These are phyloP conservation scores for Lantana camara DNA, from an alignment of 257 asterid species.

Conservation along the genomic window DNA sequence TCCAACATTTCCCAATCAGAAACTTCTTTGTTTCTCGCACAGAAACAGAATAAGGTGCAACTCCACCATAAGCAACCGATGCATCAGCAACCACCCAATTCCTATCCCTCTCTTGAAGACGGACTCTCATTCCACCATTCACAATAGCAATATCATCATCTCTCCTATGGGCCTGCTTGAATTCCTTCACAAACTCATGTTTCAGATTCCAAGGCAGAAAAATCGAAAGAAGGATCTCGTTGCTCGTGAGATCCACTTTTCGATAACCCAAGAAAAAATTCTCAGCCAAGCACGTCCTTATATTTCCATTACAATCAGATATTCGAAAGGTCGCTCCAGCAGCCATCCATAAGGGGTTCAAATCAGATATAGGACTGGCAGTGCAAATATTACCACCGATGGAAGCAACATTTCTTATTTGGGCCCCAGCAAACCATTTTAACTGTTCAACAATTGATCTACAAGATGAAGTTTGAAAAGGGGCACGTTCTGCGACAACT, in stretches of 20 bases:
- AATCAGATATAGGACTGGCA: conserved; percentile 97
- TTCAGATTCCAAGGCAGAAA: conserved; percentile 81
- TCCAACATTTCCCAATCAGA: conserved; percentile 78
- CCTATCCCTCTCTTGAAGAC: conserved; percentile 56
- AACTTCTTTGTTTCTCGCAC: conserved; percentile 57
- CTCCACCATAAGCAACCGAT: conserved; percentile 83
- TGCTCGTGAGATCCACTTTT: conserved; percentile 71
- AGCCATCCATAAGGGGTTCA: conserved; percentile 97
- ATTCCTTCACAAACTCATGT: conserved; percentile 80
- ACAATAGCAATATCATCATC: conserved; percentile 98
- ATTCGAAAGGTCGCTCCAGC: conserved; percentile 69
- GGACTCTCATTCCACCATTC: conserved; percentile 89
- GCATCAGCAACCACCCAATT: conserved; percentile 82
- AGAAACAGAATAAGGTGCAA: conserved; percentile 78
- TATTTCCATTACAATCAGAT: conserved; percentile 64
- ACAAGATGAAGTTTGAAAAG: conserved; percentile 77
- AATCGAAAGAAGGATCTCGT: conserved; percentile 77
- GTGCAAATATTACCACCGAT: conserved; percentile 97
- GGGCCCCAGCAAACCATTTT: conserved; percentile 97
- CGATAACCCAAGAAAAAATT: conserved; percentile 82
- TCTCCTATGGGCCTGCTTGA: conserved; percentile 94
- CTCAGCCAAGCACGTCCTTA: conserved; percentile 66
- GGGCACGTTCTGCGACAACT: conserved; percentile 45
- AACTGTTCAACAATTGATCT: conserved; percentile 73
- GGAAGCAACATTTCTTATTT: conserved; percentile 83